Evolutionary conservation across 305 asterid species (phyloP), one percentile per base, ranked within the genome.

Genomic region (Fraxinus greggii): DNA sequence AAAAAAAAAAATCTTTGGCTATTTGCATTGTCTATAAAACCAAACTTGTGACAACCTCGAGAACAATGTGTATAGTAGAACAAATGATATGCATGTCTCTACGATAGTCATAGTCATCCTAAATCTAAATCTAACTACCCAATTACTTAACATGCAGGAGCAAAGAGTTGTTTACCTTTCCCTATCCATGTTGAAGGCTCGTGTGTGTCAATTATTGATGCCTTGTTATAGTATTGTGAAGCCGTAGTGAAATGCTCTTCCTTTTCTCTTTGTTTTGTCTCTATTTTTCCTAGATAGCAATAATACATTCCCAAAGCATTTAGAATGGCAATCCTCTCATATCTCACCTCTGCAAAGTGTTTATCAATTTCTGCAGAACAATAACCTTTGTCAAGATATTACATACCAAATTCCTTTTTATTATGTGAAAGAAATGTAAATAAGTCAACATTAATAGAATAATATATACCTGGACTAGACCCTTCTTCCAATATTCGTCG

Each of bases 181-280:
- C 98, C 98, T 86, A 95, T 90, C 99, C 99, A 95, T 32, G 99
- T 95, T 80, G 98, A 94, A 79, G 98, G 97, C 86, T 95, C 99
- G 5, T 90, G 99, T 91, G 92, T 89, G 87, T 95, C 98, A 87
- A 95, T 95, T 84, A 97, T 92, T 54, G 99, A 95, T 54, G 99
- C 99, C 90, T 92, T 96, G 88, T 94, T 94, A 86, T 93, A 96
- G 82, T 92, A 93, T 87, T 96, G 94, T 29, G 98, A 93, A 54
- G 99, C 99, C 92, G 87, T 93, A 76, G 86, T 85, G 81, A 93
- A 94, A 84, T 90, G 89, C 13, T 95, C 99, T 83, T 95, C 99
- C 86, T 95, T 95, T 86, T 95, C 98, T 86, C 97, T 91, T 77
- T 91, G 91, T 83, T 87, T 91, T 32, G 94, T 93, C 92, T 93